Base-by-base conservation (phyloP, 2,329 filamentous ascomycete species). In the Fusarium napiforme region DNA sequence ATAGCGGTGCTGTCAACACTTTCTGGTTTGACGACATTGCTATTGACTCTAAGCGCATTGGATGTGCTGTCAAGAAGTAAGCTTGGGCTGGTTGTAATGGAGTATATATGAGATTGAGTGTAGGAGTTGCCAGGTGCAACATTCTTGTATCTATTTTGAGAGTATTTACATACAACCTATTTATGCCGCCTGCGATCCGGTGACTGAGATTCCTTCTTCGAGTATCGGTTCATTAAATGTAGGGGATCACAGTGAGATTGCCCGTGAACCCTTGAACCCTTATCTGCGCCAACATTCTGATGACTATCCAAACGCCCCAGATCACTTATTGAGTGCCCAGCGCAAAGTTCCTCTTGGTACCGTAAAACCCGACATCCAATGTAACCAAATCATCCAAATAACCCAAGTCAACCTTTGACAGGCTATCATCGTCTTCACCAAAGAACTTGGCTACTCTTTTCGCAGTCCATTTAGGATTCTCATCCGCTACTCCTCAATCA, bases 1-100 rank as follows among this genome's bases (percentile, higher is more conserved):
- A 91, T 72, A 87, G 88, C 15, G 88, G 88, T 2, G 88, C 89
- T 67, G 80, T 83, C 6, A 91, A 91, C 79, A 91, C 89, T 4
- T 87, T 91, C 74, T 90, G 88, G 88, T 91, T 90, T 70, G 89
- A 91, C 72, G 89, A 91, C 75, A 84, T 91, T 71, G 84, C 80
- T 11, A 79, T 91, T 53, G 50, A 50, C 61, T 77, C 75, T 3
- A 72, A 58, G 36, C 74, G 76, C 16, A 62, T 78, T 28, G 75
- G 76, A 28, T 78, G 76, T 15, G 42, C 67, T 30, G 40, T 46
- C 4, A 74, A 73, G 53, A 71, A 73, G 40, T 59, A 16, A 26
- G 16, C 19, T 23, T 11, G 12, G n/a, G 28, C 7, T 21, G 2
- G 16, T 7, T 11, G 15, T 36, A 40, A 26, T 26, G 34, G 23